A percentile compares a stretch with the other conserved stretches of the same genome.
Conservation (phyloP, 177 flowering plant genomes). For the Vitis hybrid region DNA sequence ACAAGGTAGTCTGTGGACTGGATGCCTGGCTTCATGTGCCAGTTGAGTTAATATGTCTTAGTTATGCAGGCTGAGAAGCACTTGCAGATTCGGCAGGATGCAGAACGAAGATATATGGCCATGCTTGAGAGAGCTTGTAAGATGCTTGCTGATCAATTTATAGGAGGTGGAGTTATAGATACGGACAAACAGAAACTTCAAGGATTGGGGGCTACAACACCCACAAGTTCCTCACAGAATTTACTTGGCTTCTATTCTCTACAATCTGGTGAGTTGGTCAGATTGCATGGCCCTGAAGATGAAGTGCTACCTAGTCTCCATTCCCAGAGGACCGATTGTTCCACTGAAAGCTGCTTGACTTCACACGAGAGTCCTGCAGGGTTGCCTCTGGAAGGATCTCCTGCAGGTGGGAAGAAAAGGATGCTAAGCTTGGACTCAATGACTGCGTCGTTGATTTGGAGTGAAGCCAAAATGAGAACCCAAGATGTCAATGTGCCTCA, state of each 20-base stretch:
- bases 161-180: slow-evolving; percentile 29
- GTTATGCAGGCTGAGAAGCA: slow-evolving; percentile 66
- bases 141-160: slow-evolving; percentile 55
- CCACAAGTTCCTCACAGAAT: slow-evolving; percentile 18
- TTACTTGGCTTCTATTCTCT: slow-evolving; percentile 26
- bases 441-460: slow-evolving; percentile 33
- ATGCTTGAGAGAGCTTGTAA: slow-evolving; percentile 70
- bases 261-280: slow-evolving; percentile 16
- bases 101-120: slow-evolving; percentile 56
- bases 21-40: neutral
- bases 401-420: slow-evolving; percentile 34
- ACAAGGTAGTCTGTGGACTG: neutral
- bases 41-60: neutral
- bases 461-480: slow-evolving; percentile 25
- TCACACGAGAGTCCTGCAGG: slow-evolving; percentile 43
- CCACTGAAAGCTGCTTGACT: slow-evolving; percentile 59
- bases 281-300: slow-evolving; percentile 19
- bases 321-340: slow-evolving; percentile 43
- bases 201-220: slow-evolving; percentile 16
- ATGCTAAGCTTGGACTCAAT: slow-evolving; percentile 27
- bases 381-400: slow-evolving; percentile 31
- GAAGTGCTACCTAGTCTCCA: slow-evolving; percentile 23
- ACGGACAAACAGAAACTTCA: slow-evolving; percentile 20
- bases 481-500: slow-evolving; percentile 17
- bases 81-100: slow-evolving; percentile 65